Evolutionary conservation across 1,139 yeast species (phyloP).

Genomic region (Hansenula sp.): DNA sequence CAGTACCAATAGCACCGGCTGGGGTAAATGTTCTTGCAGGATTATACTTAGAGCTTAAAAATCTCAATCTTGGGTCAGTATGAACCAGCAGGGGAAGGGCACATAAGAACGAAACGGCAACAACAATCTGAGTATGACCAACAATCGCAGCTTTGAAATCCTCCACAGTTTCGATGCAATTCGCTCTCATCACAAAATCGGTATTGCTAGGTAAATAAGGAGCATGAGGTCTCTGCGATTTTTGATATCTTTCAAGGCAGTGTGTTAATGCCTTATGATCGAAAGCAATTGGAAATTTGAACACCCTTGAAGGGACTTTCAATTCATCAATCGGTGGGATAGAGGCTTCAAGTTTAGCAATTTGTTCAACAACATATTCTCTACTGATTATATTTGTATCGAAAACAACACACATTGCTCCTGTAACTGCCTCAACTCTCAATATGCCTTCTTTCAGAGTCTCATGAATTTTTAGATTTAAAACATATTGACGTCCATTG

Average conservation of each 20-base stretch:
- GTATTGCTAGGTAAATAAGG: constrained; percentile 33
- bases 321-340: constrained; percentile 30
- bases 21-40: constrained; percentile 38
- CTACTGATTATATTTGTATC: constrained; percentile 24
- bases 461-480: constrained; percentile 12
- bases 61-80: constrained; percentile 32
- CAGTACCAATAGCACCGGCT: constrained; percentile 34
- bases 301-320: constrained; percentile 30
- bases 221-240: constrained; percentile 36
- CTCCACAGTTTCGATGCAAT: constrained; percentile 26
- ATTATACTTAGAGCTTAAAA: constrained; percentile 33
- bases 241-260: constrained; percentile 32
- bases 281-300: constrained; percentile 30
- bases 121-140: constrained; percentile 30
- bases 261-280: constrained; percentile 31
- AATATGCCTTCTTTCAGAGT: constrained; percentile 14
- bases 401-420: constrained; percentile 29
- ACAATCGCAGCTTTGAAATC: constrained; percentile 29
- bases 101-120: constrained; percentile 36
- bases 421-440: constrained; percentile 28
- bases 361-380: constrained; percentile 18
- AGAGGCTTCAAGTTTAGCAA: constrained; percentile 24
- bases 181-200: constrained; percentile 32
- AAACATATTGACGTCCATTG: constrained; percentile 31
- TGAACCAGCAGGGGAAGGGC: constrained; percentile 33